Base-by-base conservation (phyloP, 2,329 filamentous ascomycete species). In the Colletotrichum viniferum region DNA sequence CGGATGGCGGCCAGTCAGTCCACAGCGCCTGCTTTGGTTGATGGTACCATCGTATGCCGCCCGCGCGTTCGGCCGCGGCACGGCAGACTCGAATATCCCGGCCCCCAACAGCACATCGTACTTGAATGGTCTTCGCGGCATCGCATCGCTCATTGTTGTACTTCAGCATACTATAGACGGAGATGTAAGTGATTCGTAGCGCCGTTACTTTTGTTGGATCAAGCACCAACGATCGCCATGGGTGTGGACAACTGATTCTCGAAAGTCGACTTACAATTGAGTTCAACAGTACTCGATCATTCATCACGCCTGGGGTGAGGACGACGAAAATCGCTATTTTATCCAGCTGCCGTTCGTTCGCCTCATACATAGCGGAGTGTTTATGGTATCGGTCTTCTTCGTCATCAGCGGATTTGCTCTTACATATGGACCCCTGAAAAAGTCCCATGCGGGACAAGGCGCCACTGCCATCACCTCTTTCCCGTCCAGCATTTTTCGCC, bases 381-480 rank as follows among this genome's bases (percentile, higher is more conserved):
- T 87, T 6, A 87, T 88, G 86, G 88, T 89, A 4, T 85, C 87
- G 77, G 84, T 89, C 62, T 89, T 89, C 80, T 89, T 89, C 79
- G 84, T 89, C 77, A 87, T 89, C 48, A 88, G 87, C 2, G 88
- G 88, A 36, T 88, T 87, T 75, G 87, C 85, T 4, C 82, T 89
- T n/a, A 84, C 86, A 7, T 83, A 85, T 76, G 86, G 86, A 76
- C 85, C 87, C 2, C 79, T 89, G 21, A 82, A 83, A 69, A 81
- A 83, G 43, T 83, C 87, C 12, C 86, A 85, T 69, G 78, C 81
- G 10, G 81, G 84, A 56, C 81, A 86, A 71, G 80, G 82, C 64
- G 81, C 82, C 16, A 80, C 81, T 10, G 83, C 85, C 61, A 82
- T 83, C 69, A 79, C 81, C 3, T 83, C 85, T 3, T 81, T 90